Conservation (phyloP, 805 yeast species). For the Zygosaccharomyces pseudorouxii region DNA sequence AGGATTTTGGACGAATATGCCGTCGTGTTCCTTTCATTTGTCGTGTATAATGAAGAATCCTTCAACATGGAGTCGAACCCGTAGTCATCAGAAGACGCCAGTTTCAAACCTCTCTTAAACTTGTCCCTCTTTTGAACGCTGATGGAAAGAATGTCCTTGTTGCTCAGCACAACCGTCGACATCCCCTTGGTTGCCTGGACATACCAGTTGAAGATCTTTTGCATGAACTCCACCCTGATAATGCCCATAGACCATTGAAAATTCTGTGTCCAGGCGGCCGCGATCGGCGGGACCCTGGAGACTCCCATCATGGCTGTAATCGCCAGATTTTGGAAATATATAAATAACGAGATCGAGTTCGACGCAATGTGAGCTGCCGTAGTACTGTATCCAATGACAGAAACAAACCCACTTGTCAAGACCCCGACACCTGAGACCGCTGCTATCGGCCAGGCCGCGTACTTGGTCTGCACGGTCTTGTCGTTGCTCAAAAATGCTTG, state of each 20-base stretch:
- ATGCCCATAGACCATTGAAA: conserved; percentile 96
- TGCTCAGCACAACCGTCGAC: conserved; percentile 67
- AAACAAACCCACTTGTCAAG: conserved; percentile 78
- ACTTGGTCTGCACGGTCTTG: conserved; percentile 87
- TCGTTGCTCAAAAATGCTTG: conserved; percentile 83
- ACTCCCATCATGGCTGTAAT: conserved; percentile 95
- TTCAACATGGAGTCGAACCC: conserved; percentile 48
- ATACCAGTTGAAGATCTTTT: conserved; percentile 85
- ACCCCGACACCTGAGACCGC: conserved; percentile 86
- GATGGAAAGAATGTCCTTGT: conserved; percentile 63
- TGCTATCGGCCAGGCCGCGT: conserved; percentile 95
- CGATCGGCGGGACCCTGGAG: conserved; percentile 87
- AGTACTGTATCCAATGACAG: conserved; percentile 81
- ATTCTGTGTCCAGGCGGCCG: conserved; percentile 96
- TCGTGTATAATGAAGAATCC: conserved; percentile 54
- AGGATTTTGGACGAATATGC: conserved; percentile 62
- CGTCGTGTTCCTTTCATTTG: conserved; percentile 58
- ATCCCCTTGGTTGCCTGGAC: conserved; percentile 91
- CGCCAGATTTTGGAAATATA: conserved; percentile 91
- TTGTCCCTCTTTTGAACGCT: conserved; percentile 65
- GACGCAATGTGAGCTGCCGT: conserved; percentile 98
- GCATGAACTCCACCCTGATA: conserved; percentile 71
- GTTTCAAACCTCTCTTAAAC: conserved; percentile 37
- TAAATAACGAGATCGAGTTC: conserved; percentile 84
- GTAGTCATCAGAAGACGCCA: conserved; percentile 35